phyloP scores from a whole-genome alignment of 2,329 filamentous ascomycete species.

The Coniochaeta sp. region DNA sequence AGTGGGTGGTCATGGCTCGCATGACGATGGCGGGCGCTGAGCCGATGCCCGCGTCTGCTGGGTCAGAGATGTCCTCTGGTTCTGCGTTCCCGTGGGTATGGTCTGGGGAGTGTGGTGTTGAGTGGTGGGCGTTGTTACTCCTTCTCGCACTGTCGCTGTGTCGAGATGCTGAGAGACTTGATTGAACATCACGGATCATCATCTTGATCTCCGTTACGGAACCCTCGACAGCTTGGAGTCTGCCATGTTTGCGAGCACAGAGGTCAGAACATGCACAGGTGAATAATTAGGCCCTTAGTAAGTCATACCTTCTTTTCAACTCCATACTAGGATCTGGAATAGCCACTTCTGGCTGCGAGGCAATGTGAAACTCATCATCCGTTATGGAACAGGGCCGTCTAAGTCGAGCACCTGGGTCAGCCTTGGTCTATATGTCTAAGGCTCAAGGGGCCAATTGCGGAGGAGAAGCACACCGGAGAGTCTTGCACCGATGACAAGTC shows the following conservation, averaged over 20 bases:
- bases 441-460: no score
- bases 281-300: neutral
- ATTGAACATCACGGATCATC: slow-evolving; percentile 1
- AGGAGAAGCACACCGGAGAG: neutral
- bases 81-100: neutral
- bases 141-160: no score
- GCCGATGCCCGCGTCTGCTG: slow-evolving; percentile 3
- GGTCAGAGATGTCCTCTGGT: slow-evolving; percentile 4
- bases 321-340: neutral
- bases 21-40: slow-evolving; percentile 3
- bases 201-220: neutral
- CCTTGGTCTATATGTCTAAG: no score
- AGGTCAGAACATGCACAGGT: neutral
- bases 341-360: neutral
- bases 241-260: neutral
- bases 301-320: neutral
- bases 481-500: slow-evolving; percentile 3
- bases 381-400: slow-evolving; percentile 2
- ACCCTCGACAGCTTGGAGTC: neutral
- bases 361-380: neutral
- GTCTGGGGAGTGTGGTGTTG: neutral
- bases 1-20: neutral
- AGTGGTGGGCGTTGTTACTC: neutral
- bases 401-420: no score
- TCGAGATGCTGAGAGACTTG: neutral